phyloP scores from a whole-genome alignment of 495 filamentous ascomycete genomes.

The Tetracladium marchalianum region DNA sequence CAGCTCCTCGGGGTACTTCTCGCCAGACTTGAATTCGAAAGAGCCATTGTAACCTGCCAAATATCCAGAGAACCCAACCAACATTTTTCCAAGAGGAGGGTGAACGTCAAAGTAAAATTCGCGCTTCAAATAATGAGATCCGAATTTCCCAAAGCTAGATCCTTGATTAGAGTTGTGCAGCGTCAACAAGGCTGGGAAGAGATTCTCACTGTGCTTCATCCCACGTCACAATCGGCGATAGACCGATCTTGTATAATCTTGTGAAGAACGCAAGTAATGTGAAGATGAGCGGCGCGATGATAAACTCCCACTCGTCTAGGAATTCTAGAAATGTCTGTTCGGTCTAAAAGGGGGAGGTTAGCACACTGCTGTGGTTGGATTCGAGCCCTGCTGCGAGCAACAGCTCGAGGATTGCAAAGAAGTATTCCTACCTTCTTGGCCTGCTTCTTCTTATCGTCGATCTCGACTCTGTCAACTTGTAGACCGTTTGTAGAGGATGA shows the following conservation, averaged over 20 bases:
- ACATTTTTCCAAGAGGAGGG: conserved; percentile 94
- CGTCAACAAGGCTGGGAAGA: conserved; percentile 7
- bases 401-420: not conserved
- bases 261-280: conserved; percentile 88
- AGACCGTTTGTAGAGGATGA: conserved; percentile 19
- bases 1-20: conserved; percentile 84
- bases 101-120: conserved; percentile 99
- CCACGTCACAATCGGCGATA: conserved; percentile 96
- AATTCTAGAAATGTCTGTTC: conserved; percentile 45
- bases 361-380: not conserved
- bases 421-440: conserved; percentile 42
- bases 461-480: conserved; percentile 20
- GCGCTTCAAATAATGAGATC: conserved; percentile 95
- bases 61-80: conserved; percentile 91
- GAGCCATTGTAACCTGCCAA: conserved; percentile 97
- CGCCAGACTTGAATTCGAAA: conserved; percentile 98
- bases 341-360: conserved; percentile 2
- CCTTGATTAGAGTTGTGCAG: conserved; percentile 2
- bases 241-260: conserved; percentile 87
- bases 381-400: not conserved
- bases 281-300: conserved; percentile 82
- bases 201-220: conserved; percentile 86
- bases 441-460: conserved; percentile 57
- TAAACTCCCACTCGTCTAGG: conserved; percentile 72
- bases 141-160: conserved; percentile 92